Base-by-base conservation (phyloP, 1,284 basidiomycete species). In the Naganishia sp. region DNA sequence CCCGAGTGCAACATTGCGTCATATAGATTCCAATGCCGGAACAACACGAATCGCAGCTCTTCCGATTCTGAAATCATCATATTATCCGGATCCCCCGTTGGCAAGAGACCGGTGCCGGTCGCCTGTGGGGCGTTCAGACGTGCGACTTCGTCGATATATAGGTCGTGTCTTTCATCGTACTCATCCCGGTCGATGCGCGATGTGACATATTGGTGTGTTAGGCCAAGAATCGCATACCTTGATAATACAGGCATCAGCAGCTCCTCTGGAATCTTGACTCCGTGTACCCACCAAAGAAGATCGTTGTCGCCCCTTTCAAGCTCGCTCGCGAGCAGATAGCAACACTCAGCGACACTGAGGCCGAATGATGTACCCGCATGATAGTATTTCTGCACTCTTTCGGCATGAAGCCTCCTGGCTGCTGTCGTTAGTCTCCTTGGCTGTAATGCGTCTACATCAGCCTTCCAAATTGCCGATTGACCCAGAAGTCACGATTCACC, bases 1-100 rank as follows among this genome's bases (percentile, higher is more conserved):
- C 90, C 89, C 1, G 94, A 96, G 77, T 99, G 95, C 75, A 90
- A 89, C 95, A 99, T 99, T 13, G 93, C 87, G 75, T 97, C 94
- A 76, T 98, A 98, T 48, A 99, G 79, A 55, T 89, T 96, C 96
- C 96, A 99, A 80, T 99, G 96, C 61, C 95, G 85, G 78, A 96
- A 95, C 55, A 99, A 84, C 78, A 89, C 93, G 78, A 99, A 99
- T 13, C 96, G 85, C 63, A 96, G 82, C 76, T 98, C 94, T 59
- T 94, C 91, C 42, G 86, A 87, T 44, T 86, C 83, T 43, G 90
- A 85, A 65, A 97, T 87, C 39, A 87, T 87, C 64, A 85, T 82
- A 76, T 97, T 92, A 72, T 96, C 93, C 0, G 83, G 80, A 65
- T 80, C 53, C 44, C 61, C 63, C 5, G 45, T 76, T 0, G 77